Base-by-base conservation (phyloP, 129 eudicot species). In the Oenanthe sinensis region DNA sequence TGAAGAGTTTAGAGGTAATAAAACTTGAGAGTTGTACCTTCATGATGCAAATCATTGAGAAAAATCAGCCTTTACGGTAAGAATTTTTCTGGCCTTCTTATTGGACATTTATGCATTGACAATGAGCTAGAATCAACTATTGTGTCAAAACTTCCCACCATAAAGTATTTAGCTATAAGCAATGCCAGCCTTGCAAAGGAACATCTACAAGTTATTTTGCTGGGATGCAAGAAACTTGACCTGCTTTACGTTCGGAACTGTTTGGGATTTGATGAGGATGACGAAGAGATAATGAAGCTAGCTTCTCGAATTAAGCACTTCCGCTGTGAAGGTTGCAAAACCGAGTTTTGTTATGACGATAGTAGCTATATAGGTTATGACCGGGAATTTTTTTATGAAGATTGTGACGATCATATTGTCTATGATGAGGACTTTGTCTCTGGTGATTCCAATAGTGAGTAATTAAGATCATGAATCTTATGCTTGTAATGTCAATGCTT, bases 221-320 rank as follows among this genome's bases (percentile, higher is more conserved):
- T 8, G 11, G 71, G 71, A 20, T 76, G 71, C 79, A 49, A 50
- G 62, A 4, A 76, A 36, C 70, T 76, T 52, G 79, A 16, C 48
- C 17, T 50, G 3, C n/a, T 76, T 1, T 65, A 33, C n/a, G 28
- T 76, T 37, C 40, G 9, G 16, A 1, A 52, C 5, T 76, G 71
- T 24, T 6, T 13, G 40, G 69, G 70, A 0, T 54, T 76, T 37
- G 8, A 58, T 50, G 36, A 54, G 15, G 46, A 4, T 49, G 79
- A 76, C 24, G 78, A 75, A 30, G 79, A 75, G 69, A 75, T 75
- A 50, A 1, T 75, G 17, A 49, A 12, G 68, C 26, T 52, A 4
- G 69, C 67, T 54, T 76, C 79, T 19, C 79, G 16, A 16, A 33
- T 76, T 33, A 50, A 50, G 1, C 8, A 50, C 8, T 50, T 50